A percentile compares a stretch with the other conserved stretches of the same genome.
phyloP scores from a whole-genome alignment of 2,329 filamentous ascomycete species.

The Aspergillus cejpii region DNA sequence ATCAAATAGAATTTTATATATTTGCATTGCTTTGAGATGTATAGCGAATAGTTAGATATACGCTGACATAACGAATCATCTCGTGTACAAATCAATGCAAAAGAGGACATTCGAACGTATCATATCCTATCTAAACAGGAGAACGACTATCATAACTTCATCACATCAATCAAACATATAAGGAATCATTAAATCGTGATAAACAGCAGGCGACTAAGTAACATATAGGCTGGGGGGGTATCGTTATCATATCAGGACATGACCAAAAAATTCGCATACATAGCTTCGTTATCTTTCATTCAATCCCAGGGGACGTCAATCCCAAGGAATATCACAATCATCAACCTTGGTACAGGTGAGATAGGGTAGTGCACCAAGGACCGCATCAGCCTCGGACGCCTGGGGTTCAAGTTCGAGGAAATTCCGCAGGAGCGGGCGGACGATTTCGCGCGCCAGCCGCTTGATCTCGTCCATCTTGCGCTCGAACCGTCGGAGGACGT shows the following conservation, averaged over 20 bases:
- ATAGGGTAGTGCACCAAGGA: constrained; percentile 50
- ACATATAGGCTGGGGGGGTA: neutral
- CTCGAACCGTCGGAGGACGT: constrained; percentile 81
- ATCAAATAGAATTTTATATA: no score
- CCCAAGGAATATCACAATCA: constrained; percentile 59
- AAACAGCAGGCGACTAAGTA: neutral
- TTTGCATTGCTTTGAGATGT: no score
- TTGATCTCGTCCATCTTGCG: constrained; percentile 84
- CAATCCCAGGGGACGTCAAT: constrained; percentile 33
- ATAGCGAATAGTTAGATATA: no score
- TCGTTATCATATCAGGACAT: constrained; percentile 4
- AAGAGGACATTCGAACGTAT: no score
- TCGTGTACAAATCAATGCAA: no score
- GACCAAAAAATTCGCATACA: constrained; percentile 1
- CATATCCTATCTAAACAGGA: neutral
- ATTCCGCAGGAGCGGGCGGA: constrained; percentile 78
- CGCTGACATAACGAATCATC: no score
- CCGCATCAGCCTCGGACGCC: constrained; percentile 22
- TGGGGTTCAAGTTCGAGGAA: constrained; percentile 72
- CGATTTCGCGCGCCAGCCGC: constrained; percentile 69
- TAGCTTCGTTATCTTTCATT: neutral
- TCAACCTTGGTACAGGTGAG: constrained; percentile 59
- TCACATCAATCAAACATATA: constrained; percentile 7
- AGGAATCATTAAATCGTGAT: neutral
- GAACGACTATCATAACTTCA: constrained; percentile 4